Base-by-base conservation (phyloP, 768 basidiomycete species). In the Naganishia randhawae region DNA sequence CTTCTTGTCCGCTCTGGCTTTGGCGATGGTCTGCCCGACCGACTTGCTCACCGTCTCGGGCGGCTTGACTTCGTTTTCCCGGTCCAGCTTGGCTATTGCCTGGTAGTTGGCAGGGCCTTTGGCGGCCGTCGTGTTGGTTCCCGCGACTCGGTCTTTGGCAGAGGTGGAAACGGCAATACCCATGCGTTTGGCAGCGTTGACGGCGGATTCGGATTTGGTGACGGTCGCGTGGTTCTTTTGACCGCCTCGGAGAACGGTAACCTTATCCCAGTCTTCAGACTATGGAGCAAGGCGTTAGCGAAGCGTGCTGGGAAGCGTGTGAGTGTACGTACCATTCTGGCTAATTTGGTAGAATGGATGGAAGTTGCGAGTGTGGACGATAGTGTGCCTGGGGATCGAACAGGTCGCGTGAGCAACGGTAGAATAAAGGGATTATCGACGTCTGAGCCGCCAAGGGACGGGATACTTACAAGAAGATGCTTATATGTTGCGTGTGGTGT, bases 11-110 rank as follows among this genome's bases (percentile, higher is more conserved):
- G 84, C 82, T 66, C 94, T 89, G 50, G 87, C 90, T 17, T 84
- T 83, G 79, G 90, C 87, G 72, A 97, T 91, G 2, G 92, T 90
- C 86, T 91, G 74, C 70, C 75, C 72, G 41, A 80, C 76, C 11
- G 73, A 72, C 41, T 65, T 66, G 63, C 76, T 75, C 71, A 97
- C 82, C 81, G 92, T 95, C 63, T 89, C 73, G 53, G 94, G 94
- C 8, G 93, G 92, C 10, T 92, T 91, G 27, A 95, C 92, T 76
- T 95, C 93, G 79, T 97, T 94, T 74, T 96, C 92, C 50, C 91
- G 86, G 80, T 94, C 93, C 50, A 97, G 87, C 76, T 94, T 94
- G 29, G 90, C 92, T 77, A 94, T 93, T 66, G 86, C 86, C 77
- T 92, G 91, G 82, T 95, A 92, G 81, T 97, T 93, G 71, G 91